Base-by-base conservation (phyloP, 164 flowering plant genomes). In the Chloranthus sessilifolius region DNA sequence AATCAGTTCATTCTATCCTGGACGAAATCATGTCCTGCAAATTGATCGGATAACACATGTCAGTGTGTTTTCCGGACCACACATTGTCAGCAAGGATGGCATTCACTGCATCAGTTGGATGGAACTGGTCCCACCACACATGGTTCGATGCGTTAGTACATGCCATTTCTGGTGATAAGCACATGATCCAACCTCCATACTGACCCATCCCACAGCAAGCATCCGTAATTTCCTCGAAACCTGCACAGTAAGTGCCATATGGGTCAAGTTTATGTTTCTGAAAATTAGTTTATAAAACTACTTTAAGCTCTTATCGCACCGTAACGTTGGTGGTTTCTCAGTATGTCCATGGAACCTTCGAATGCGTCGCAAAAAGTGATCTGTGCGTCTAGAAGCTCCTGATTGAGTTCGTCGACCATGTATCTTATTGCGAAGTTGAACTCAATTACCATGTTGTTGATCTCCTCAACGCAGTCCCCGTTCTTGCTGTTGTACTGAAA, bases 111-210 rank as follows among this genome's bases (percentile, higher is more conserved):
- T 71, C 89, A 0, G 98, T 91, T 29, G 96, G 98, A 73, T 88
- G 98, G 60, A 78, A 88, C 64, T 88, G 88, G 34, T 91, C 98
- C 98, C 98, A 87, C 96, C 95, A 87, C 9, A 85, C 60, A 64
- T 91, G 86, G 29, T 56, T 75, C 1, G 88, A 69, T 23, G 92
- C 92, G 52, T 87, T 69, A 0, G 8, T 35, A 53, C 98, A 91
- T 24, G 98, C 91, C 91, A 85, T 74, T 36, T 74, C 79, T 5
- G 90, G 79, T 26, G 80, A 67, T 2, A 84, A 21, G 63, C 96
- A 91, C 77, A 80, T 70, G 7, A 87, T 60, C 83, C 76, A 78
- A 10, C 95, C 98, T 44, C 49, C 81, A 49, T 76, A 82, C 58
- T 55, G 67, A 8, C 98, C 96, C 16, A 83, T 38, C 22, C 92